Evolutionary conservation across 306 rosid species (phyloP).

Genomic region (Cucumis hystrix): DNA sequence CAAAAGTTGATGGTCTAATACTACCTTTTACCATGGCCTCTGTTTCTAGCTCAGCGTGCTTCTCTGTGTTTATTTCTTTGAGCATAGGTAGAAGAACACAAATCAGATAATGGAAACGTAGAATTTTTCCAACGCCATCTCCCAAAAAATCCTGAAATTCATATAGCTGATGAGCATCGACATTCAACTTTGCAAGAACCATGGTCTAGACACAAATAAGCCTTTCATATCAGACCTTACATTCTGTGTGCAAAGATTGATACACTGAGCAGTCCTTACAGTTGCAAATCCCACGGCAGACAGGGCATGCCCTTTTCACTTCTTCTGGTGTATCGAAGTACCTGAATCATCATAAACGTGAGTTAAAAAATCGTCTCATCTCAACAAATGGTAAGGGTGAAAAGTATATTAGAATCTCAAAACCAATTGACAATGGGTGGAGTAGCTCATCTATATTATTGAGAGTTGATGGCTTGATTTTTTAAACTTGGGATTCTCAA

Average conservation of each 20-base stretch:
- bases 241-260: slow-evolving; percentile 57
- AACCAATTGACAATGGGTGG: no score
- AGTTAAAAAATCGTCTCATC: slow-evolving; percentile 1
- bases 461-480: no score
- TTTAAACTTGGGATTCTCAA: no score
- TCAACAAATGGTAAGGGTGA: neutral
- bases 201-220: slow-evolving; percentile 14
- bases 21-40: slow-evolving; percentile 63
- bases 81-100: slow-evolving; percentile 83
- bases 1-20: slow-evolving; percentile 3
- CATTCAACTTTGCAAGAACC: slow-evolving; percentile 12
- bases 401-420: neutral
- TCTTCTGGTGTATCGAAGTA: slow-evolving; percentile 73
- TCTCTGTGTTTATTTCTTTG: slow-evolving; percentile 64
- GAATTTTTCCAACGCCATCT: slow-evolving; percentile 54
- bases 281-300: slow-evolving; percentile 77
- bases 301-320: slow-evolving; percentile 85
- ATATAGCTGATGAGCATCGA: slow-evolving; percentile 16
- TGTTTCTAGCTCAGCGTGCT: slow-evolving; percentile 46
- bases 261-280: slow-evolving; percentile 73
- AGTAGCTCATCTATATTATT: no score
- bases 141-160: slow-evolving; percentile 54
- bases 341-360: slow-evolving; percentile 16
- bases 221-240: slow-evolving; percentile 85
- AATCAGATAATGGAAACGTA: slow-evolving; percentile 69